A percentile compares a stretch with the other conserved stretches of the same genome.
phyloP scores from a whole-genome alignment of 2,329 filamentous ascomycete species.

The Pseudogymnoascus sp. region DNA sequence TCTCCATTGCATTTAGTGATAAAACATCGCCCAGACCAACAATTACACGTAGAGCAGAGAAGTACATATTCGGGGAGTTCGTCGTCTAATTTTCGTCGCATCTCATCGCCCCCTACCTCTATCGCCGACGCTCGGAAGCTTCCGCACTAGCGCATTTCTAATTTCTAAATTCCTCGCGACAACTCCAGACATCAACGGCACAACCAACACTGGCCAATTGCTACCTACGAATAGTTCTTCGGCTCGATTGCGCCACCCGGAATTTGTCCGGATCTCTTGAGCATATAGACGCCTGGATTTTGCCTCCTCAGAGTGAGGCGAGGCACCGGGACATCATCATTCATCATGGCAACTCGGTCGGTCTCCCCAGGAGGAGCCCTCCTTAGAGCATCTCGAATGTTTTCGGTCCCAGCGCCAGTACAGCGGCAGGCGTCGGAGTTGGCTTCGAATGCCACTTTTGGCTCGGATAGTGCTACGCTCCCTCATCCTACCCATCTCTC shows the following conservation, averaged over 20 bases:
- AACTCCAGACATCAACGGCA: constrained; percentile 7
- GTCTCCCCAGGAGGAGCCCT: constrained; percentile 58
- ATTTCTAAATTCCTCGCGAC: constrained; percentile 10
- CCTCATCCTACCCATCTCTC: constrained; percentile 75
- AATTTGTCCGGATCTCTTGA: background rate
- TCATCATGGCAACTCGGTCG: constrained; percentile 27
- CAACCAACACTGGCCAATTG: background rate
- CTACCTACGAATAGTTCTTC: background rate
- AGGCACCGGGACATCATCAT: constrained; percentile 1
- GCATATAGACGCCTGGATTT: constrained; percentile 1
- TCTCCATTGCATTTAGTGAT: background rate
- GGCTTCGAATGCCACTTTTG: constrained; percentile 38
- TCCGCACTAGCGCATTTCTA: constrained; percentile 10
- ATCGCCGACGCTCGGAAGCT: background rate
- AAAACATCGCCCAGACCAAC: background rate
- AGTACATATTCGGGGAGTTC: too few species aligned
- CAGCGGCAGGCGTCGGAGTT: constrained; percentile 48
- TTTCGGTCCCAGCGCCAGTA: constrained; percentile 73
- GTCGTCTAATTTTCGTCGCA: too few species aligned
- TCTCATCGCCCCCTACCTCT: background rate
- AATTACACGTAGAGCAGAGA: background rate
- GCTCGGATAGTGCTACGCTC: constrained; percentile 62
- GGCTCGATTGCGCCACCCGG: constrained; percentile 4
- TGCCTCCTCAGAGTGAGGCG: background rate
- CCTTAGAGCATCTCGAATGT: constrained; percentile 79